Conservation (phyloP, 805 yeast genomes). For the Myxozyma vanderwaltii region DNA sequence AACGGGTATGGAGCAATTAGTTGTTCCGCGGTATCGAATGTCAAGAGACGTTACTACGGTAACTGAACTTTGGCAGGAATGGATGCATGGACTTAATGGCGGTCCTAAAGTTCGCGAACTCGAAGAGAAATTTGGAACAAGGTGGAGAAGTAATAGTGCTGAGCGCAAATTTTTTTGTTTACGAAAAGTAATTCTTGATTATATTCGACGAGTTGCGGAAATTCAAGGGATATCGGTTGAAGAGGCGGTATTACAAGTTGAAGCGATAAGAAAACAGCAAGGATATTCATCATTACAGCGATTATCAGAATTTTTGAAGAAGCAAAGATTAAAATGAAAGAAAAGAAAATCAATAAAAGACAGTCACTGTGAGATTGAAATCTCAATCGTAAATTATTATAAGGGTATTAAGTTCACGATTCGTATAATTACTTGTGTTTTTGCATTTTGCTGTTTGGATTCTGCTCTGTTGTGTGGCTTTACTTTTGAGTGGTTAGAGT, state of each 20-base stretch:
- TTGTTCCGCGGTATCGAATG: conserved; percentile 28
- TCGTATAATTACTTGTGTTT: background rate
- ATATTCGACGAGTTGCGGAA: conserved; percentile 11
- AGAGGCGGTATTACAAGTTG: conserved; percentile 26
- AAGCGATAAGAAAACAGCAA: conserved; percentile 22
- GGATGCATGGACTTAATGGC: conserved; percentile 30
- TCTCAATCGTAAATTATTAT: background rate
- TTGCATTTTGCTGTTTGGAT: background rate
- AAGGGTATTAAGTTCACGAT: background rate
- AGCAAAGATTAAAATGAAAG: conserved; percentile 6
- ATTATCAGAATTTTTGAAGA: conserved; percentile 27
- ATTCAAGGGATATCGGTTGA: conserved; percentile 20
- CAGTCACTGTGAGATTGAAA: too few species aligned
- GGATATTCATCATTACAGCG: conserved; percentile 28
- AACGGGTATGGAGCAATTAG: conserved; percentile 7
- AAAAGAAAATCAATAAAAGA: too few species aligned
- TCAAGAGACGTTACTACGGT: conserved; percentile 23
- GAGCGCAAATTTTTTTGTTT: conserved; percentile 33
- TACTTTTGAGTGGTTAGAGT: too few species aligned
- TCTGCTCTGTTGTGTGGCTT: too few species aligned
- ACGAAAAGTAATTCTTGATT: conserved; percentile 28
- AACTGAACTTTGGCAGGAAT: conserved; percentile 31
- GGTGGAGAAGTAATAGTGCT: conserved; percentile 28
- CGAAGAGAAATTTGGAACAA: conserved; percentile 28
- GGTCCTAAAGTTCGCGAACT: conserved; percentile 28